Evolutionary conservation across 2,329 filamentous ascomycete species (phyloP).

Genomic region (Phyllosticta paracitricarpa): DNA sequence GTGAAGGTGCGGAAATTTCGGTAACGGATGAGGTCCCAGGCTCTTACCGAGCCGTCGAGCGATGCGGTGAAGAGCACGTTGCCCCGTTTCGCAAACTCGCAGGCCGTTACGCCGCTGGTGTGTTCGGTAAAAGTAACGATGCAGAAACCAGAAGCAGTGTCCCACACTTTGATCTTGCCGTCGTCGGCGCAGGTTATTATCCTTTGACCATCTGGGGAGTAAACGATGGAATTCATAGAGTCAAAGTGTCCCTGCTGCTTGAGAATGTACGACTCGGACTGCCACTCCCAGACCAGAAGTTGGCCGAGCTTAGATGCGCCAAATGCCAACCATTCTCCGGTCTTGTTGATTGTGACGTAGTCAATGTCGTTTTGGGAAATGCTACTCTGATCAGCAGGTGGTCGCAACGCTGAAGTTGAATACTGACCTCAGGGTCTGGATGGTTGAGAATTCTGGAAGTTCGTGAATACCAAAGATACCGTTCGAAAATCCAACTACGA

Average conservation of each 20-base stretch:
- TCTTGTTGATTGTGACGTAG: constrained; percentile 85
- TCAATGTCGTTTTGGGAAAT: constrained; percentile 97
- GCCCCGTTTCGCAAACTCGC: constrained; percentile 88
- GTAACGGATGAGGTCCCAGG: constrained; percentile 93
- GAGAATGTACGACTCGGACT: constrained; percentile 95
- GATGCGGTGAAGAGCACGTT: constrained; percentile 95
- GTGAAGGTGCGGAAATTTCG: constrained; percentile 97
- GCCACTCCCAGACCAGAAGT: constrained; percentile 98
- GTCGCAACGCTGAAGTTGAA: background rate
- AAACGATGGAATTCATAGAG: constrained; percentile 84
- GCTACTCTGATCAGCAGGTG: constrained; percentile 40
- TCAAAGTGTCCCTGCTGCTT: constrained; percentile 98
- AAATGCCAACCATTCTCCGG: constrained; percentile 94
- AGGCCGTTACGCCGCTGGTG: constrained; percentile 84
- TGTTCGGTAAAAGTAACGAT: constrained; percentile 98
- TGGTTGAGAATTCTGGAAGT: constrained; percentile 88
- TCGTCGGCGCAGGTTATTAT: constrained; percentile 93
- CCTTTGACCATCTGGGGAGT: constrained; percentile 85
- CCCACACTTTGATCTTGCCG: constrained; percentile 98
- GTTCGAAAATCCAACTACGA: constrained; percentile 95
- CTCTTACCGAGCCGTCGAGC: constrained; percentile 84
- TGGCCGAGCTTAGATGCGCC: constrained; percentile 92
- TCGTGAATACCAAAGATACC: constrained; percentile 92
- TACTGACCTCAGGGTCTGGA: constrained; percentile 61
- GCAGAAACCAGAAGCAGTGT: constrained; percentile 91